Conservation (phyloP, 176 grass and related monocot species). For the Zea mays region Zm-B73-REFERENCE-NAM-5.0 NC_050099.1:246979501-246980000, state of each 20-base stretch:
- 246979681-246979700: conserved; percentile 91
- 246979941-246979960: conserved; percentile 47
- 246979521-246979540: background rate
- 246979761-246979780: conserved; percentile 74
- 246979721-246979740: conserved; percentile 60
- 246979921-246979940: conserved; percentile 74
- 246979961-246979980: conserved; percentile 57
- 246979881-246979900: background rate
- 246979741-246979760: conserved; percentile 58
- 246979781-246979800: conserved; percentile 73
- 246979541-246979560: conserved; percentile 8
- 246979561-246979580: conserved; percentile 39
- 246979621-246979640: conserved; percentile 71
- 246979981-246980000: conserved; percentile 60
- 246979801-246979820: conserved; percentile 59
- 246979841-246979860: background rate
- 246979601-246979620: conserved; percentile 94
- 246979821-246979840: background rate
- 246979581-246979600: conserved; percentile 87
- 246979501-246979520: background rate
- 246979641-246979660: conserved; percentile 76
- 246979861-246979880: conserved; percentile 11
- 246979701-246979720: conserved; percentile 81
- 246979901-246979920: conserved; percentile 47
- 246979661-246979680: conserved; percentile 82